Conservation (phyloP, 2,329 filamentous ascomycete genomes). For the Pseudocercospora vitis region DNA sequence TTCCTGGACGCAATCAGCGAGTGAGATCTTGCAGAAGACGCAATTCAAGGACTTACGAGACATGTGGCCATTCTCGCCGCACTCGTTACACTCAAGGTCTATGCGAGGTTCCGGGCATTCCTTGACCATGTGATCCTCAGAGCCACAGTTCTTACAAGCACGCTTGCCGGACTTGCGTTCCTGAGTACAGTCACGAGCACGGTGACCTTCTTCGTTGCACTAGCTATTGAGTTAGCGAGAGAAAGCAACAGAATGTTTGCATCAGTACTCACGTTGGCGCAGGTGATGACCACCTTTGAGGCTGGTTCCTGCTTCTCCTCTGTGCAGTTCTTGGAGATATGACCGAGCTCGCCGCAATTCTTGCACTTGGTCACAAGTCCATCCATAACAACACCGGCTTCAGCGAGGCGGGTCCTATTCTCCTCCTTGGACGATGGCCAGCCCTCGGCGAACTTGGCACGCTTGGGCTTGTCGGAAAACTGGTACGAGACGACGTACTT, state of each 20-base stretch:
- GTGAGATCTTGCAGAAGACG: no score
- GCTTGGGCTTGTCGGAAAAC: constrained; percentile 48
- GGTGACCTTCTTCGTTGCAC: constrained; percentile 47
- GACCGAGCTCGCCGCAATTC: constrained; percentile 51
- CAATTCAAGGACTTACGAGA: constrained; percentile 34
- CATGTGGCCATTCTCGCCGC: constrained; percentile 38
- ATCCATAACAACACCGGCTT: constrained; percentile 54
- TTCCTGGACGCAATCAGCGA: constrained; percentile 11
- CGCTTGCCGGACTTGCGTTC: constrained; percentile 53
- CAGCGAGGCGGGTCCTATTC: constrained; percentile 52
- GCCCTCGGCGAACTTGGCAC: constrained; percentile 46
- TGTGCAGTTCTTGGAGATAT: constrained; percentile 49
- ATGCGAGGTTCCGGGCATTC: constrained; percentile 61
- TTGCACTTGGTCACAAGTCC: constrained; percentile 52
- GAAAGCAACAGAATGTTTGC: background rate
- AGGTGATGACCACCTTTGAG: constrained; percentile 50
- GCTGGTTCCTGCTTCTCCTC: constrained; percentile 43
- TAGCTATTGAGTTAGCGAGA: background rate
- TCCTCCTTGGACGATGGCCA: constrained; percentile 54
- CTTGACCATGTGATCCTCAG: constrained; percentile 56
- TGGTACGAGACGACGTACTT: constrained; percentile 54
- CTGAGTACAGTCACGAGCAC: constrained; percentile 62
- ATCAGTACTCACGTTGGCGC: constrained; percentile 41
- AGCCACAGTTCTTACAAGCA: constrained; percentile 38
- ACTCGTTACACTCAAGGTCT: constrained; percentile 39